These are phyloP conservation scores for Blastocystis sp. DNA, from an alignment of 352 stramenopile genomes.

Conservation along the genomic window DNA sequence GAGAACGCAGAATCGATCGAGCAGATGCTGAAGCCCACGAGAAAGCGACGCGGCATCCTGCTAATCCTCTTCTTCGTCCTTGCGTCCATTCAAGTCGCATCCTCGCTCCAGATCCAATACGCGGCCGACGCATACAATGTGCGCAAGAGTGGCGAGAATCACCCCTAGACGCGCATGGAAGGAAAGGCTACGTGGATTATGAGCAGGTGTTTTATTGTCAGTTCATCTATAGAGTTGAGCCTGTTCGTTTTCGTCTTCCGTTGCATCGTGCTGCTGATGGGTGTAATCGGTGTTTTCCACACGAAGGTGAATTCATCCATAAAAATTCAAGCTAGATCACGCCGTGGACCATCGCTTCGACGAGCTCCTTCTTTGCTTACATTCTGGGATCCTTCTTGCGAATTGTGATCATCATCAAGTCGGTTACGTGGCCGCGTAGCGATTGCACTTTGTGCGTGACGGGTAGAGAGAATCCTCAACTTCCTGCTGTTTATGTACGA, in stretches of 20 bases:
- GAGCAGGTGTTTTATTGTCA: neutral
- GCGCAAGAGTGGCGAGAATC: neutral
- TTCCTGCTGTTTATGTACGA: constrained; percentile 21
- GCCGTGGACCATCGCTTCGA: constrained; percentile 64
- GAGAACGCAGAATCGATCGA: constrained; percentile 33
- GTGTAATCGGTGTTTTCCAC: constrained; percentile 48
- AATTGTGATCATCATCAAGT: neutral
- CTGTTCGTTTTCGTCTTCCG: neutral
- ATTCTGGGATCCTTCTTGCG: neutral
- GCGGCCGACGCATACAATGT: constrained; percentile 12
- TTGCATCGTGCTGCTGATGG: constrained; percentile 18
- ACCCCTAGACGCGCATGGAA: neutral
- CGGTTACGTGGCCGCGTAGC: neutral
- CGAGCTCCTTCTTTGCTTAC: constrained; percentile 44
- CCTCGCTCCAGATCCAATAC: constrained; percentile 6
- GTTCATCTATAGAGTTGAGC: neutral
- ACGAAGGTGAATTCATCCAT: neutral
- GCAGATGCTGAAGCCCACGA: constrained; percentile 59
- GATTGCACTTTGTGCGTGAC: neutral
- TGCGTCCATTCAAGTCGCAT: constrained; percentile 5
- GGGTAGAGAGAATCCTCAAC: neutral
- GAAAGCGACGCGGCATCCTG: constrained; percentile 33
- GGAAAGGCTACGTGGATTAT: neutral
- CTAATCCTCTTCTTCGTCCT: constrained; percentile 36
- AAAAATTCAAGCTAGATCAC: constrained; percentile 8